Evolutionary conservation across 495 filamentous ascomycete genomes (phyloP).

Genomic region (Trichoderma parareesei): DNA sequence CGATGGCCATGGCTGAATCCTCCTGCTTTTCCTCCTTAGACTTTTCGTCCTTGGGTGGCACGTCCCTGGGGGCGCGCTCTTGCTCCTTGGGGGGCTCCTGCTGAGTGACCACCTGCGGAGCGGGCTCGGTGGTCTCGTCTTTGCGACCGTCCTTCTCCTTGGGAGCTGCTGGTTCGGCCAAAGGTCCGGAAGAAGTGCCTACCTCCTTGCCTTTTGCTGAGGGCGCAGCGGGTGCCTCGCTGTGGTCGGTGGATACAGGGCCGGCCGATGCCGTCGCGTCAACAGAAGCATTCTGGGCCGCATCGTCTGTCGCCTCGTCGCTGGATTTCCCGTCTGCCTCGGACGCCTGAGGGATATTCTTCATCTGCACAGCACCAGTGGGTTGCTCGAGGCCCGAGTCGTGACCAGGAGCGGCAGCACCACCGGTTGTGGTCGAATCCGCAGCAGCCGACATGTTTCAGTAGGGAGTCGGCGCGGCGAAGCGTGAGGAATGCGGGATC

Average conservation of each 20-base stretch:
- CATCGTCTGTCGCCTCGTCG: background rate
- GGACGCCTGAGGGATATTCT: conserved; percentile 14
- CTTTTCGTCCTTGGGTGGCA: conserved; percentile 2
- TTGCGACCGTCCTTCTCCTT: background rate
- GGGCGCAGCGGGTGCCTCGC: conserved; percentile 16
- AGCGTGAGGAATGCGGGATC: conserved; percentile 8
- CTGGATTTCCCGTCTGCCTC: conserved; percentile 1
- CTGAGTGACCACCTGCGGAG: background rate
- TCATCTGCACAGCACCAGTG: conserved; percentile 16
- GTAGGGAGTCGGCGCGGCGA: background rate
- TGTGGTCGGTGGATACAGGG: conserved; percentile 15
- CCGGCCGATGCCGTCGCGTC: conserved; percentile 16
- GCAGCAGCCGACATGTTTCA: conserved; percentile 10
- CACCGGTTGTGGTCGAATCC: conserved; percentile 10
- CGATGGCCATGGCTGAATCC: background rate
- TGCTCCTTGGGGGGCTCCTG: background rate
- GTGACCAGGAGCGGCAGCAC: background rate
- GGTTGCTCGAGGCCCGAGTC: conserved; percentile 14
- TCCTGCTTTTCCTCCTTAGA: background rate
- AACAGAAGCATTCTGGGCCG: conserved; percentile 9
- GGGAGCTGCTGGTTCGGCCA: conserved; percentile 15
- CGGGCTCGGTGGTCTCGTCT: background rate
- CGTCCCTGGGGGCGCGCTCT: background rate
- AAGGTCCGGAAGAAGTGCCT: conserved; percentile 23
- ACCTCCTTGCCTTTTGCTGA: conserved; percentile 28